Percentiles rank a stretch among this genome's conserved stretches.
These are phyloP conservation scores for Triticum monococcum DNA, from an alignment of 176 grass and related monocot genomes.

Conservation along the genomic window DNA sequence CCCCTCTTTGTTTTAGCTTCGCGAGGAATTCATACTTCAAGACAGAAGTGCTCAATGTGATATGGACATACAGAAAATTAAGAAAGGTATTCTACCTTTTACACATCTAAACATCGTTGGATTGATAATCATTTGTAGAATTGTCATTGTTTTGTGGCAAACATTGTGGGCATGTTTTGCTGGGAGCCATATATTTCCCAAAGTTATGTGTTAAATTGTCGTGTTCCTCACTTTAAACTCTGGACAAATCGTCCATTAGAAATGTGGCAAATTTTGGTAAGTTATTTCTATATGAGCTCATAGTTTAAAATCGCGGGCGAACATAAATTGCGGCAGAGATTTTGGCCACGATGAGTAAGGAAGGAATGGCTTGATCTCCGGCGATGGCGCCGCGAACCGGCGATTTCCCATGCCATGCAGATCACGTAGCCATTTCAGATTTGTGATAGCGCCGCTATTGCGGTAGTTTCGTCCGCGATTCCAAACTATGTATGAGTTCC, in stretches of 20 bases:
- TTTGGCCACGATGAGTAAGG: no score
- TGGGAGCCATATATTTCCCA: neutral
- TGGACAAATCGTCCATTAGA: neutral
- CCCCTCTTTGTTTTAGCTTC: slow-evolving; percentile 27
- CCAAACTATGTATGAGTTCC: no score
- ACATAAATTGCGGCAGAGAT: no score
- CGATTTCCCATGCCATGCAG: no score
- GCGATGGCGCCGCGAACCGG: no score
- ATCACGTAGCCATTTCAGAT: no score
- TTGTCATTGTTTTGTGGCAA: neutral
- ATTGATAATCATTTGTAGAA: neutral
- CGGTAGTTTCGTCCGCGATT: no score
- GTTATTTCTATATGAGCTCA: neutral
- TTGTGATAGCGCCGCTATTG: no score
- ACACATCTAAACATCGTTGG: neutral
- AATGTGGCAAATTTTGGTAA: neutral
- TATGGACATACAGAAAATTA: slow-evolving; percentile 48
- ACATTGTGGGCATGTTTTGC: neutral
- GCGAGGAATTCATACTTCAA: slow-evolving; percentile 20
- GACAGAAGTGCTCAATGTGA: slow-evolving; percentile 44
- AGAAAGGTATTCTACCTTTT: slow-evolving; percentile 21
- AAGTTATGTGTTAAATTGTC: neutral
- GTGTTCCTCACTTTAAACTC: neutral
- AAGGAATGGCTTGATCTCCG: no score
- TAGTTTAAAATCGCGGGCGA: no score